Percentiles rank a stretch among this genome's conserved stretches.
phyloP scores from a whole-genome alignment of 495 filamentous ascomycete genomes.

The Cenococcum geophilum region DNA sequence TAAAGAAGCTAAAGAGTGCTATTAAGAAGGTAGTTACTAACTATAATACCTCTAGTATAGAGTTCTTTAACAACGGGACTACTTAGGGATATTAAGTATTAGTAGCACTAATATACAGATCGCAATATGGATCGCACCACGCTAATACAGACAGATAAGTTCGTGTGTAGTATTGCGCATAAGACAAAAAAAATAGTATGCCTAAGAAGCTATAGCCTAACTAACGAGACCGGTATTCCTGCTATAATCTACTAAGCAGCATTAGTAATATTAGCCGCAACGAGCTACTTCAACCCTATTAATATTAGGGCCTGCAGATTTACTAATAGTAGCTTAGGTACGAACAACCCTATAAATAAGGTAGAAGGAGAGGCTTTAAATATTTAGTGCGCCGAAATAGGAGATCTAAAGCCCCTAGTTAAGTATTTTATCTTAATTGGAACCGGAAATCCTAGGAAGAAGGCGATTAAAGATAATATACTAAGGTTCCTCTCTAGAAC shows the following conservation, averaged over 20 bases:
- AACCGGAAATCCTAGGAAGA: constrained; percentile 16
- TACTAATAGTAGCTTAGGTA: constrained; percentile 32
- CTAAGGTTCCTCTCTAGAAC: constrained; percentile 15
- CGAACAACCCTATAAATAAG: constrained; percentile 28
- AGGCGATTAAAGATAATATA: constrained; percentile 16
- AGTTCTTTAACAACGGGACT: constrained; percentile 20
- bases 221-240: no score
- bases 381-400: constrained; percentile 32
- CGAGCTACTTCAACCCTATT: constrained; percentile 34
- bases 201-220: no score
- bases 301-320: constrained; percentile 38
- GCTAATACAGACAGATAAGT: constrained; percentile 32
- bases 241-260: no score
- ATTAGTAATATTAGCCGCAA: no score
- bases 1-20: constrained; percentile 28
- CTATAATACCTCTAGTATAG: background rate
- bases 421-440: no score
- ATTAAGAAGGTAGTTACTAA: constrained; percentile 33
- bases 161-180: constrained; percentile 41
- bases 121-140: background rate
- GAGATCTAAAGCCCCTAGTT: constrained; percentile 38
- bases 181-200: constrained; percentile 34
- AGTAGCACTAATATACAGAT: background rate
- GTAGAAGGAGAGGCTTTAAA: constrained; percentile 23
- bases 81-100: constrained; percentile 28